Base-by-base conservation (phyloP, 805 yeast species). In the Wickerhamiella australiensis region DNA sequence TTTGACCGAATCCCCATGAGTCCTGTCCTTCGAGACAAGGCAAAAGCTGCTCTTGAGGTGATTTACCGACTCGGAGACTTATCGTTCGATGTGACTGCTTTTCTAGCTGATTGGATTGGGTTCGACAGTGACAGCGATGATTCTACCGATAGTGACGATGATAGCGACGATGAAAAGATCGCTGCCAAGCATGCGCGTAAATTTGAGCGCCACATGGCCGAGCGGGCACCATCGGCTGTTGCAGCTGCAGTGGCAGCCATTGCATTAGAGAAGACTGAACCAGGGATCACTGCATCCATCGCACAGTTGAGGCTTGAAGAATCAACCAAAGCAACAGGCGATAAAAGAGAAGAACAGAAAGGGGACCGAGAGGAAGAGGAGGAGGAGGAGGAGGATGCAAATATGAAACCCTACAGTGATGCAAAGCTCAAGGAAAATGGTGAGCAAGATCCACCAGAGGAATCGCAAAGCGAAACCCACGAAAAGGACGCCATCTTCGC, bases 21-120 rank as follows among this genome's bases (percentile, higher is more conserved):
- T 25, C 42, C 45, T 2, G 38, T 36, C 12, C 45, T 51, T 7
- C 40, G 50, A 6, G 45, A 26, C 37, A 44, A 47, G 29, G 53
- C 50, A 15, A 48, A 47, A 20, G 41, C 43, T 8, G 53, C 48
- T 2, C 46, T 51, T 5, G 47, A 45, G 22, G 46, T 51, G 13
- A 26, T 43, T 11, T 51, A 51, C 15, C 46, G 53, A 33, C 41
- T 51, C 20, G 53, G 53, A 13, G 53, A 51, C 21, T 42, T 51
- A 4, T 37, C 51, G 5, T 23, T 17, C 4, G 53, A 51, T 21
- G 49, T 47, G 7, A 38, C 45, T 8, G 43, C 45, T 13, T 47
- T 51, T 15, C 25, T 51, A 5, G 43, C 40, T 8, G 46, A 40
- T 15, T 51, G 53, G 53, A 40, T 51, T 25, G 53, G 51, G 33